Evolutionary conservation across 345 rosid species (phyloP).

Genomic region (Syzygium grande): DNA sequence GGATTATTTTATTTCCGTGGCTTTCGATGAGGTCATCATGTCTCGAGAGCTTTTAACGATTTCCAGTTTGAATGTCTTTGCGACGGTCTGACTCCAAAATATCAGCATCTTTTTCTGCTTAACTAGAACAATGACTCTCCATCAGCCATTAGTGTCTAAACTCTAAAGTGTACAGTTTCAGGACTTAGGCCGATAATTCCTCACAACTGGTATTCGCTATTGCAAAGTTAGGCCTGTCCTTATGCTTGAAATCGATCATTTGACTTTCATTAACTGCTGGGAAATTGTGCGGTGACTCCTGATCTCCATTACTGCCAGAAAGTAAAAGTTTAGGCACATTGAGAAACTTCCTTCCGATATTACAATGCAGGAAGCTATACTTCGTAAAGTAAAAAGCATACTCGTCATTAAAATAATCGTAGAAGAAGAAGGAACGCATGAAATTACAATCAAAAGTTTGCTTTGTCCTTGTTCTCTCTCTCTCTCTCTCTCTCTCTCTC

Average conservation of each 20-base stretch:
- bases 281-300: neutral
- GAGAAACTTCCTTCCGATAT: neutral
- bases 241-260: neutral
- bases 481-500: neutral
- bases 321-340: neutral
- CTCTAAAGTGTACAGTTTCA: neutral
- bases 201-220: neutral
- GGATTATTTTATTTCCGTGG: neutral
- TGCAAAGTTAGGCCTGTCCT: neutral
- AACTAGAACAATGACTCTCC: neutral
- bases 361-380: neutral
- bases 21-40: neutral
- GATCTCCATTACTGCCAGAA: neutral
- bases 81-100: neutral
- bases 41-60: neutral
- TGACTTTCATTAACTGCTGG: neutral
- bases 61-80: neutral
- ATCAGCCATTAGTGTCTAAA: neutral
- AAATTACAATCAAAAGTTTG: conserved; percentile 3
- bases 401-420: neutral
- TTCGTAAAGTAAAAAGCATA: neutral
- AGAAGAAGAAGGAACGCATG: neutral
- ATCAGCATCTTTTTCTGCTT: neutral
- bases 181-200: neutral
- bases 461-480: neutral